Evolutionary conservation across 2,329 filamentous ascomycete genomes (phyloP), one percentile per base, ranked within the genome.

Genomic region (Clarireedia monteithiana): DNA sequence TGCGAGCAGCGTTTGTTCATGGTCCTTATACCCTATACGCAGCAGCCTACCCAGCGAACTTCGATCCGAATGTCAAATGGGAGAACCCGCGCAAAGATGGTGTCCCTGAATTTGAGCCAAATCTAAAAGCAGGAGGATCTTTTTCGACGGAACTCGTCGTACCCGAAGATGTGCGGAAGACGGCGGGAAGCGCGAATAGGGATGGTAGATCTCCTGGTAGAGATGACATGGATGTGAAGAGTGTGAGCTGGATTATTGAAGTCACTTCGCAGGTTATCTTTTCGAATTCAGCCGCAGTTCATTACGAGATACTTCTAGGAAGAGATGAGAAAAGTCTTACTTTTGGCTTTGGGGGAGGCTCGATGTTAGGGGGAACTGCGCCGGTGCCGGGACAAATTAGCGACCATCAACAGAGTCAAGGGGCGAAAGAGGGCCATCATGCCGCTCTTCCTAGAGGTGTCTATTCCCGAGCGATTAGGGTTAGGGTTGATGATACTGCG

Each of bases 1-100:
- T 97, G 40, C 89, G 94, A 67, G 94, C 94, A 53, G 94, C 94
- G 56, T 99, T 96, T 70, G 86, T 99, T 53, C 94, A 96, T 73
- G 94, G 94, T 0, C 94, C 94, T 1, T 99, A 99, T 69, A 95
- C 86, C 0, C 80, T 97, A 39, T 91, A 90, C 66, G 86, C 91
- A 49, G 85, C 91, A 51, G 88, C 91, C 24, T 95, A 95, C 66
- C 90, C 92, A 0, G 79, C 88, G 15, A 82, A 79, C 48, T 97
- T 94, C 74, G 81, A 91, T 66, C 90, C 92, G 2, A 91, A 96
- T 72, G 76, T 79, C 62, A 91, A 89, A 69, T 85, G 88, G 64
- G 81, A 85, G 57, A 78, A 85, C 51, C 80, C 86, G 1, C 80
- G 84, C 52, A 77, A 78, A 52, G 85, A 91, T 73, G 89, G 89